Evolutionary conservation across 2,329 filamentous ascomycete species (phyloP), one percentile per base, ranked within the genome.

Genomic region (Penicillium glabrum): DNA sequence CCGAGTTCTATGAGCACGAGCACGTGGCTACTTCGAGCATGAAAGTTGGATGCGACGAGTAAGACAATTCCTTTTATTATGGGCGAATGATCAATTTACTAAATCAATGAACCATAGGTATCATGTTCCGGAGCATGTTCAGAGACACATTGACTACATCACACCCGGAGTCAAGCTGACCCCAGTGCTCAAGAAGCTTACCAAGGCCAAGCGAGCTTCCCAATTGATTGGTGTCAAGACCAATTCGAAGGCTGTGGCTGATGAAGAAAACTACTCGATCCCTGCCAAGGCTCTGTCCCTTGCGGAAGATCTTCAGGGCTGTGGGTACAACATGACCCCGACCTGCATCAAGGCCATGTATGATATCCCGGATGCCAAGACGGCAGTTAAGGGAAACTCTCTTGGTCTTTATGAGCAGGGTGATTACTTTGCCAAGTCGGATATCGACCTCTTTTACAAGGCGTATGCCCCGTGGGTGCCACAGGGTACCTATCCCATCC

Each of bases 261-360:
- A 13, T 21, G 47, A 41, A 37, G 24, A 43, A 14, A 45, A 60
- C 9, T 33, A 58, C 9, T 46, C 33, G 14, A 46, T 65, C 11
- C 53, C 64, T 7, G 58, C 50, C 31, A 62, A 64, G 48, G 62
- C 62, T 1, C 23, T 58, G 52, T 51, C 54, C 1, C 63, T 67
- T 39, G 51, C 59, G n/a, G 54, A 62, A 24, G 66, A 75, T 51
- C 67, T 79, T 13, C 61, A 69, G 43, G 67, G 68, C 41, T 88
- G 85, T 65, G 79, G 83, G 61, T 69, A 72, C 14, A 79, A 81
- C 64, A 84, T 87, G 60, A 86, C 83, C 0, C 82, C 83, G 0
- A 77, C 78, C 43, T 87, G 85, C 62, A 75, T 85, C 50, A 76
- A 77, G 44, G 77, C 80, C 5, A 70, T 83, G 21, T 83, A 81